Base-by-base conservation (phyloP, 495 filamentous ascomycete species). In the Neurospora sp. region DNA sequence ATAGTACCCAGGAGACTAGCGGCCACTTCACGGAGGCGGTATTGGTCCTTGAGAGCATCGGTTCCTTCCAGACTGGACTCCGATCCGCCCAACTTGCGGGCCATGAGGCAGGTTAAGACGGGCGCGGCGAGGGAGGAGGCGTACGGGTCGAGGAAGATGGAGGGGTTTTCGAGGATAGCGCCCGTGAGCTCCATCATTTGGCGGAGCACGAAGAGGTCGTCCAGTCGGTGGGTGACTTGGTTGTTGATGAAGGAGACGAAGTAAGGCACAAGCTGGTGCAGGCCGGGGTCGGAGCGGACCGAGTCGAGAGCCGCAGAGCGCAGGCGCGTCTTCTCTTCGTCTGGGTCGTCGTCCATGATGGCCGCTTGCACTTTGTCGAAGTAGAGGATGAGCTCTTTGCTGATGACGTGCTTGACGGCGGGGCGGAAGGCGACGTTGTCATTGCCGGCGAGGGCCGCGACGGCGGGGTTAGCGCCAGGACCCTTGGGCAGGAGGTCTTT, bases 321-420 rank as follows among this genome's bases (percentile, higher is more conserved):
- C 77, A 97, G 90, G 5, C 84, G 77, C 17, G 84, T 80, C 72
- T 87, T 86, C 71, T 89, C 87, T 71, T 92, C 89, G 70, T 97
- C 94, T 69, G 91, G 92, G 37, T 86, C 88, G 74, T 94, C 93
- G 79, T 98, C 93, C 70, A 97, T 84, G 28, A 98, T 86, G 3
- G 95, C 94, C 74, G 85, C 87, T 82, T 92, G 93, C 45, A 98
- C 91, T 77, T 95, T 97, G 77, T 97, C 93, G 74, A 98, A 99
- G 86, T 98, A 98, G n/a, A 98, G 88, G 76, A 95, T 92, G 4
- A 98, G 88, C 80, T 99, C 96, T 79, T 97, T 96, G 72, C 93
- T 97, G 45, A 99, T 86, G 73, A 97, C 89, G 77, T 98, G 96
- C 81, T 98, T 98, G 54, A 99, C 96, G 3, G 93, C 85, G 2